Percentiles rank a stretch among this genome's conserved stretches.
Evolutionary conservation across 2,329 filamentous ascomycete species (phyloP).

Genomic region (Paracoccidioides brasiliensis): DNA sequence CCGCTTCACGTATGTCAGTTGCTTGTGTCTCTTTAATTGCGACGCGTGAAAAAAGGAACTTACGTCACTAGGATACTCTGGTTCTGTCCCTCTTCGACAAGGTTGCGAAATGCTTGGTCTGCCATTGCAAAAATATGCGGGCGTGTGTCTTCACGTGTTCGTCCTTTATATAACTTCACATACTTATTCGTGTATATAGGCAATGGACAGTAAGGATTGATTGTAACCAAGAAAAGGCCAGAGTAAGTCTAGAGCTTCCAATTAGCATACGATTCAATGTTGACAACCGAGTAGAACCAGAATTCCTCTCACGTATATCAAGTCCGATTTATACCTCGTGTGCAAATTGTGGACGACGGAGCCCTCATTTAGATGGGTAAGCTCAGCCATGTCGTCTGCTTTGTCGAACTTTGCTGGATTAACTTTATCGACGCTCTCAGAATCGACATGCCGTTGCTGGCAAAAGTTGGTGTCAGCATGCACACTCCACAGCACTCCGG

Average conservation of each 20-base stretch:
- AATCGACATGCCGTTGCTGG: constrained; percentile 73
- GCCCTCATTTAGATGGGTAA: constrained; percentile 94
- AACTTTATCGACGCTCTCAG: constrained; percentile 90
- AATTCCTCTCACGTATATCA: constrained; percentile 56
- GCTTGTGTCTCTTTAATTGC: neutral
- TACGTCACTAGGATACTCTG: constrained; percentile 92
- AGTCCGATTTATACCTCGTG: constrained; percentile 84
- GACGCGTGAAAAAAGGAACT: constrained; percentile 15
- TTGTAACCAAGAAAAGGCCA: constrained; percentile 86
- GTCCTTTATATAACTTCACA: constrained; percentile 93
- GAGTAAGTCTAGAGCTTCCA: constrained; percentile 62
- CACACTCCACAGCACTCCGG: neutral
- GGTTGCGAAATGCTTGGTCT: constrained; percentile 86
- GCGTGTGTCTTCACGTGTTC: constrained; percentile 82
- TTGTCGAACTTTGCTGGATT: constrained; percentile 99
- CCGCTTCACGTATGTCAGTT: constrained; percentile 37
- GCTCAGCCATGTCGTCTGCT: constrained; percentile 96
- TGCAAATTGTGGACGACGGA: constrained; percentile 96
- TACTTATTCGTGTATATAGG: constrained; percentile 96
- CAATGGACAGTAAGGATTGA: constrained; percentile 89
- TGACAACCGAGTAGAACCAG: constrained; percentile 2
- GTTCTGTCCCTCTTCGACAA: constrained; percentile 89
- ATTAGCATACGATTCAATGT: neutral
- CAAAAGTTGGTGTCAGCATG: neutral
- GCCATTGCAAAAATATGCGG: constrained; percentile 98